Percentiles rank a stretch among this genome's conserved stretches.
These are phyloP conservation scores for Lecanicillium sp. DNA, from an alignment of 2,329 filamentous ascomycete species.

Conservation along the genomic window DNA sequence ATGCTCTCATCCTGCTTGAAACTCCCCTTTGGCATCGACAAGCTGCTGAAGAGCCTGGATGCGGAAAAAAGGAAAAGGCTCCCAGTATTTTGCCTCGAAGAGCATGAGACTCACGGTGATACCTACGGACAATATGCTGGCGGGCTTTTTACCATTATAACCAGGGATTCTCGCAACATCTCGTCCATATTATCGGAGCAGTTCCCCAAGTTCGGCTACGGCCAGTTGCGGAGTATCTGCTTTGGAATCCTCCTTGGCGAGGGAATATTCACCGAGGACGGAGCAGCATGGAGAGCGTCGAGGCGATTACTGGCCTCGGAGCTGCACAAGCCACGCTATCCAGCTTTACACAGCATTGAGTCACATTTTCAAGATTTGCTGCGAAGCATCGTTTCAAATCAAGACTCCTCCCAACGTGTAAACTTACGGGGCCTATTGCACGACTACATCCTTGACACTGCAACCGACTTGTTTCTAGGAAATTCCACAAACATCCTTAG, in stretches of 20 bases:
- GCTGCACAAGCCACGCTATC: conserved; percentile 4
- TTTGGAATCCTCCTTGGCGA: conserved; percentile 3
- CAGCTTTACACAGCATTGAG: conserved; percentile 1
- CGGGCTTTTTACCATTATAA: conserved; percentile 4
- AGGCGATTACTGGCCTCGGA: conserved; percentile 3
- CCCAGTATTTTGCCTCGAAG: conserved; percentile 2
- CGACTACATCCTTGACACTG: conserved; percentile 4
- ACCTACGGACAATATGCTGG: conserved; percentile 6
- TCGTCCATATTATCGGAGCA: conserved; percentile 3
- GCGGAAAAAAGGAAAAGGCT: neutral
- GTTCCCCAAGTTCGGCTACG: conserved; percentile 3
- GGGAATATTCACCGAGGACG: conserved; percentile 3
- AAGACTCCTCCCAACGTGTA: neutral
- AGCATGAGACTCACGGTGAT: conserved; percentile 2
- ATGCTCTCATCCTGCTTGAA: conserved; percentile 5
- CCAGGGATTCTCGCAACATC: conserved; percentile 4
- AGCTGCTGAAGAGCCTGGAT: conserved; percentile 1
- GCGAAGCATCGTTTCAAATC: neutral
- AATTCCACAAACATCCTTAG: conserved; percentile 4
- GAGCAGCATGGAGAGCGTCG: conserved; percentile 2
- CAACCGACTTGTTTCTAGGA: conserved; percentile 4
- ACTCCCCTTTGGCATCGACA: conserved; percentile 6
- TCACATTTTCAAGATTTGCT: conserved; percentile 4
- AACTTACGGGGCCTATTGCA: neutral
- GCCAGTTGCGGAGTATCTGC: conserved; percentile 3